A percentile compares a stretch with the other conserved stretches of the same genome.
These are phyloP conservation scores for Gliomastix tumulicola DNA, from an alignment of 2,329 filamentous ascomycete genomes.

Conservation along the genomic window DNA sequence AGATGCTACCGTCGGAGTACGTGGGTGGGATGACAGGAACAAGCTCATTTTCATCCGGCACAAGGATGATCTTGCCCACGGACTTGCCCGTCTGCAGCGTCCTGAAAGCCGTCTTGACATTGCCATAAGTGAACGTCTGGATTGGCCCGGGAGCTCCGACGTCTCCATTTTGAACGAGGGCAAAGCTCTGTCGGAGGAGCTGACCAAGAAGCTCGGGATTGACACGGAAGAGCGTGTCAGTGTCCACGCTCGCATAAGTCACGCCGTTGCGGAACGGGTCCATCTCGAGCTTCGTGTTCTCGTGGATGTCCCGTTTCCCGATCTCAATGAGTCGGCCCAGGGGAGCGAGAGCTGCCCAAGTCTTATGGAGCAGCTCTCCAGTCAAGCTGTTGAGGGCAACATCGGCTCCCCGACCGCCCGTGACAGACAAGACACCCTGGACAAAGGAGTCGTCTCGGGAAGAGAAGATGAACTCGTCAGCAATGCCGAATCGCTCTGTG, in stretches of 20 bases:
- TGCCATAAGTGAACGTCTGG: conserved; percentile 3
- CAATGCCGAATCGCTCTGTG: conserved; percentile 13
- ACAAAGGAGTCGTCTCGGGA: conserved; percentile 15
- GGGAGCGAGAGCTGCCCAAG: conserved; percentile 21
- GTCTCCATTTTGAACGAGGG: conserved; percentile 2
- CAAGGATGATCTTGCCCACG: conserved; percentile 14
- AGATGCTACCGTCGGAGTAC: background rate
- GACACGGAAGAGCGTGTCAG: background rate
- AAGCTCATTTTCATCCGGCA: conserved; percentile 7
- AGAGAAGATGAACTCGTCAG: conserved; percentile 16
- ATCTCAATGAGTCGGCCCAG: conserved; percentile 20
- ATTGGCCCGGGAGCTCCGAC: conserved; percentile 6
- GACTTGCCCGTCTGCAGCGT: conserved; percentile 9
- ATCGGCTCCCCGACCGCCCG: conserved; percentile 18
- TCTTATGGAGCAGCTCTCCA: conserved; percentile 16
- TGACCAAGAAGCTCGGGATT: conserved; percentile 1
- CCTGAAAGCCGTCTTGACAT: conserved; percentile 11
- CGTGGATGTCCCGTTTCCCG: conserved; percentile 20
- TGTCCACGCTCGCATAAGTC: conserved; percentile 8
- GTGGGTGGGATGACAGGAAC: conserved; percentile 4
- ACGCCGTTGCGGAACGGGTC: conserved; percentile 20
- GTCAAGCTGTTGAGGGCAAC: conserved; percentile 19
- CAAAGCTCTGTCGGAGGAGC: conserved; percentile 3
- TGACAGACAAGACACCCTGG: conserved; percentile 13
- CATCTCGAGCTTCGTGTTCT: conserved; percentile 24